phyloP scores from a whole-genome alignment of 2,329 filamentous ascomycete species.

The Colletotrichum cereale region DNA sequence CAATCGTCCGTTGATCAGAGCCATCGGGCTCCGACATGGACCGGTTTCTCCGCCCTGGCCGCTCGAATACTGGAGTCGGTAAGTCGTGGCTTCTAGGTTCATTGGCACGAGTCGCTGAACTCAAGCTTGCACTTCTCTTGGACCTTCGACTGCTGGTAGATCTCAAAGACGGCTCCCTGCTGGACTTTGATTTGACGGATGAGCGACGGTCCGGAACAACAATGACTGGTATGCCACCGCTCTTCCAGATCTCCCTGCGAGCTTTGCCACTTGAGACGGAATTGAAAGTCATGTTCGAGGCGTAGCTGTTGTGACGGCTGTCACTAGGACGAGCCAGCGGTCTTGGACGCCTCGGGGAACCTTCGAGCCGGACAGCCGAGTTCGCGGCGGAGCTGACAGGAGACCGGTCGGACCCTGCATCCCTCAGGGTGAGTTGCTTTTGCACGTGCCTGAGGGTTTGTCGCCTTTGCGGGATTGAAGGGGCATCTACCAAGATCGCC shows the following conservation, averaged over 20 bases:
- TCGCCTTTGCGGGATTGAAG: constrained; percentile 57
- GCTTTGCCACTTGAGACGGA: constrained; percentile 67
- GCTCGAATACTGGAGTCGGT: constrained; percentile 57
- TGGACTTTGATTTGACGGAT: constrained; percentile 65
- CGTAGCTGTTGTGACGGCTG: constrained; percentile 59
- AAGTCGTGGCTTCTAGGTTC: constrained; percentile 56
- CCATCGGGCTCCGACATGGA: constrained; percentile 62
- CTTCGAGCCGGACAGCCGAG: constrained; percentile 51
- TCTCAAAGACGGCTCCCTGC: constrained; percentile 66
- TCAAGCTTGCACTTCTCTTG: constrained; percentile 65
- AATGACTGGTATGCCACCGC: constrained; percentile 72
- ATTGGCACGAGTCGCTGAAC: constrained; percentile 60
- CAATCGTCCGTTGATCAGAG: constrained; percentile 68
- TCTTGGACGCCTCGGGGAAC: constrained; percentile 46
- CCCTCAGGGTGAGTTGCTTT: constrained; percentile 65
- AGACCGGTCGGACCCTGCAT: constrained; percentile 58
- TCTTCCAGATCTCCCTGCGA: constrained; percentile 70
- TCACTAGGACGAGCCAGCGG: constrained; percentile 46
- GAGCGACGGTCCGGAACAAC: constrained; percentile 71
- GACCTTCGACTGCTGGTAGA: constrained; percentile 72
- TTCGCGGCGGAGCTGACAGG: constrained; percentile 58
- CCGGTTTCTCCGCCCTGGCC: constrained; percentile 55
- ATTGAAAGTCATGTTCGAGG: constrained; percentile 61
- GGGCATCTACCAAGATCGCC: constrained; percentile 66
- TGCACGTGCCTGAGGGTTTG: constrained; percentile 72